Evolutionary conservation across 2,329 filamentous ascomycete species (phyloP), one percentile per base, ranked within the genome.

Genomic region (Tolypocladium capitatum): DNA sequence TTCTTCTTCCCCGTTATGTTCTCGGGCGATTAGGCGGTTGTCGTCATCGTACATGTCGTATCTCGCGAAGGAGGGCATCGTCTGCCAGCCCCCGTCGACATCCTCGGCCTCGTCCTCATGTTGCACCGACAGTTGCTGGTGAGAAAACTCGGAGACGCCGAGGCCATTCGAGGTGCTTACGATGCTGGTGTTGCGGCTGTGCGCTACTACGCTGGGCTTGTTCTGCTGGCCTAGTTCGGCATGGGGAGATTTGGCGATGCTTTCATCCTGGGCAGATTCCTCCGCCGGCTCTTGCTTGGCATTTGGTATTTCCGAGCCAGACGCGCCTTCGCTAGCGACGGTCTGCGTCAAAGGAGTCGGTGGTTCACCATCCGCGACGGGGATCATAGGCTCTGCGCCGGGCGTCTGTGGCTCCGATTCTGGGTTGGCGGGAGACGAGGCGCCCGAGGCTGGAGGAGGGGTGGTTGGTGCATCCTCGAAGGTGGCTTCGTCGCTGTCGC

Each of bases 41-140:
- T 94, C 83, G 58, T 98, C 92, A 61, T 98, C 88, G 64, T 97
- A 98, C 55, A 95, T 85, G 65, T 97, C 91, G 62, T 92, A 94
- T 34, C 84, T 84, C 8, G 90, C 92, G 59, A 90, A 88, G 1
- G 92, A 81, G 2, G 91, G 92, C 92, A 98, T 98, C 3, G 80
- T 78, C 68, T 96, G 88, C 92, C 92, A 98, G 46, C 75, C 80
- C 1, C 70, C 81, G n/a, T 84, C 84, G 6, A 80, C 80, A 11
- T 64, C 57, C 3, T 76, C 66, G 13, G 73, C 68, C 42, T 76
- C 69, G 13, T 74, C 67, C 13, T 78, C 69, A 36, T 75, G 72
- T 52, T 79, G 72, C 16, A 75, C 68, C 10, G 81, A 76, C 44
- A 89, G 68, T 54, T 83, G 80, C 65, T 96, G 89, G 62, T 98